Percentiles rank a stretch among this genome's conserved stretches.
These are phyloP conservation scores for Dryadomyces quercivorus DNA, from an alignment of 2,329 filamentous ascomycete genomes.

Conservation along the genomic window DNA sequence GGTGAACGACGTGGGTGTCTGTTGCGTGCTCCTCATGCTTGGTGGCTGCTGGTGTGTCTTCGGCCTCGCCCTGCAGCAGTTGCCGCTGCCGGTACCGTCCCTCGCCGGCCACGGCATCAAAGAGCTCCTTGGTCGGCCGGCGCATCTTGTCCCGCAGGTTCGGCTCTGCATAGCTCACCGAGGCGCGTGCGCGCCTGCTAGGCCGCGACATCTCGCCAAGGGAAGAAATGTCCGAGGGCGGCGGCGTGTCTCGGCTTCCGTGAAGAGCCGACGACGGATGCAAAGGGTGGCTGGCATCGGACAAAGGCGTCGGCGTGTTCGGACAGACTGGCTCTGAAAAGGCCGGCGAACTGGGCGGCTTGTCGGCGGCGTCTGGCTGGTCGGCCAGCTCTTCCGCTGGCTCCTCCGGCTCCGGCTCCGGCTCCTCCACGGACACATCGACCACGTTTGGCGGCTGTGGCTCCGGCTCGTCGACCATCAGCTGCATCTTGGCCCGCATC, in stretches of 20 bases:
- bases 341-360: background rate
- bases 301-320: constrained; percentile 6
- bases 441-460: background rate
- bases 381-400: no score
- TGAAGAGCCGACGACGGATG: constrained; percentile 20
- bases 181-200: constrained; percentile 52
- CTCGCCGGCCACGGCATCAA: constrained; percentile 61
- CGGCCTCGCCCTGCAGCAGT: background rate
- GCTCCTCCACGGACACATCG: background rate
- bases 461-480: constrained; percentile 17
- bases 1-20: background rate
- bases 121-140: constrained; percentile 61
- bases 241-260: constrained; percentile 40
- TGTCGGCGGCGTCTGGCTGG: background rate
- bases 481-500: constrained; percentile 12
- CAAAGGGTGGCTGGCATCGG: constrained; percentile 18
- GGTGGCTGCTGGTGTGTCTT: background rate
- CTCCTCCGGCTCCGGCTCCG: background rate
- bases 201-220: constrained; percentile 48
- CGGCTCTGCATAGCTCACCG: constrained; percentile 72
- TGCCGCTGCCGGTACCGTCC: constrained; percentile 32
- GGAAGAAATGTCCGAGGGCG: constrained; percentile 43
- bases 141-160: constrained; percentile 77
- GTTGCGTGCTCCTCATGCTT: background rate
- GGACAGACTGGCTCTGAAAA: constrained; percentile 3